phyloP scores from a whole-genome alignment of 1,284 basidiomycete species.

The Sanghuangporus weigelae region DNA sequence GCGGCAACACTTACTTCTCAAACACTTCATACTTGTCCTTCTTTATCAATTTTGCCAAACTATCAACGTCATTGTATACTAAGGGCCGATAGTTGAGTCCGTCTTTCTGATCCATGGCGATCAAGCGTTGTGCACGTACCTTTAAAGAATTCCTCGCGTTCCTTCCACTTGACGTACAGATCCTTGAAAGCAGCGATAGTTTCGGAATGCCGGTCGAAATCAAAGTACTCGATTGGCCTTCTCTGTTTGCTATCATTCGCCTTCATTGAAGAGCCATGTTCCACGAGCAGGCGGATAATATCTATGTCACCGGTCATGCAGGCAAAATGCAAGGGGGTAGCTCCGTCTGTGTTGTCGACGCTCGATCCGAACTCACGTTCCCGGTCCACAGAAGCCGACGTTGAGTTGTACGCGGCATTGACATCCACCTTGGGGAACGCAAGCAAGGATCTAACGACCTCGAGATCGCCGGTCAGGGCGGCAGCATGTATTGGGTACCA shows the following conservation, averaged over 20 bases:
- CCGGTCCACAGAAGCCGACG: neutral
- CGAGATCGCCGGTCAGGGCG: constrained; percentile 1
- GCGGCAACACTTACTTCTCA: neutral
- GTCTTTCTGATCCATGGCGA: neutral
- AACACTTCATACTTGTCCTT: neutral
- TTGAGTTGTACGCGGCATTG: neutral
- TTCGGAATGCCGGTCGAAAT: no score
- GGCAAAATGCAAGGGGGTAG: constrained; percentile 4
- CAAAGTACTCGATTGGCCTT: no score
- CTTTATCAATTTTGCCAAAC: neutral
- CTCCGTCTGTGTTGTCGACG: neutral
- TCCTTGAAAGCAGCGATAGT: no score
- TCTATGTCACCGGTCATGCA: constrained; percentile 6
- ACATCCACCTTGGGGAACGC: neutral
- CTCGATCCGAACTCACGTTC: neutral
- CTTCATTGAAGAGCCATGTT: neutral
- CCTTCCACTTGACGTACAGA: no score
- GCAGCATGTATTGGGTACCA: constrained; percentile 8
- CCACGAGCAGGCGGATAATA: neutral
- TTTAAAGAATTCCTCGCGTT: neutral
- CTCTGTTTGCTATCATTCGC: no score
- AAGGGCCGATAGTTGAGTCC: neutral
- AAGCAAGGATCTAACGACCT: constrained; percentile 1
- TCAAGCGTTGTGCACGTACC: neutral
- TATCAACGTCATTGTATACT: neutral